Evolutionary conservation across 179 eudicot species (phyloP), one percentile per base, ranked within the genome.

Genomic region (Amaranthus tricolor): DNA sequence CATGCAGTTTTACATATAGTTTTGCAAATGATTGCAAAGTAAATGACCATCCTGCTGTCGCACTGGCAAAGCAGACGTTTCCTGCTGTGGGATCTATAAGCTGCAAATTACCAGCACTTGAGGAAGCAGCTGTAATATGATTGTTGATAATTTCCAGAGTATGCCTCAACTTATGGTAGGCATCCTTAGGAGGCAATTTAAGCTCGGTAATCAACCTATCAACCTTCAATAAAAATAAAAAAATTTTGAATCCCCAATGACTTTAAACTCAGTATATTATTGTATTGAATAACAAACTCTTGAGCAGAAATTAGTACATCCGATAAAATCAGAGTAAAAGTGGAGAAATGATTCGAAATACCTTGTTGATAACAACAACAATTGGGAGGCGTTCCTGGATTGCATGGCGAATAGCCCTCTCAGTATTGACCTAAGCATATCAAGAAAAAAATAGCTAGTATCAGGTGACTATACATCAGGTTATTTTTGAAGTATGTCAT

Each of bases 11-110:
- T 12, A 89, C 97, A 81, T 96, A 96, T 20, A 93, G 84, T 81
- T 96, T 96, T 10, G 99, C 98, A 86, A 93, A 96, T 66, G 99
- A 93, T 58, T 85, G 99, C 79, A 96, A 77, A 52, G 97, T 96
- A 79, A 96, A 96, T 19, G 97, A 96, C 99, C 99, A 96, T 74
- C 99, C 98, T 1, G 98, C 99, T 74, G 87, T 93, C 24, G 92
- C 98, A 80, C 96, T 90, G 59, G 99, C 98, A 85, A 96, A 93
- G 76, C 99, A 96, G 45, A 96, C 97, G 76, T 96, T 96, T 72
- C 99, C 99, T 65, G 83, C 86, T 58, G 85, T 88, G 20, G 99
- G 99, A 78, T 96, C 99, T 73, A 96, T 86, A 19, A 83, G 72
- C 83, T 96, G 98, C 58, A 88, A 91, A 78, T 85, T 76, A 49